A percentile compares a stretch with the other conserved stretches of the same genome.
These are phyloP conservation scores for Penicillium rolfsii DNA, from an alignment of 2,329 filamentous ascomycete genomes.

Conservation along the genomic window DNA sequence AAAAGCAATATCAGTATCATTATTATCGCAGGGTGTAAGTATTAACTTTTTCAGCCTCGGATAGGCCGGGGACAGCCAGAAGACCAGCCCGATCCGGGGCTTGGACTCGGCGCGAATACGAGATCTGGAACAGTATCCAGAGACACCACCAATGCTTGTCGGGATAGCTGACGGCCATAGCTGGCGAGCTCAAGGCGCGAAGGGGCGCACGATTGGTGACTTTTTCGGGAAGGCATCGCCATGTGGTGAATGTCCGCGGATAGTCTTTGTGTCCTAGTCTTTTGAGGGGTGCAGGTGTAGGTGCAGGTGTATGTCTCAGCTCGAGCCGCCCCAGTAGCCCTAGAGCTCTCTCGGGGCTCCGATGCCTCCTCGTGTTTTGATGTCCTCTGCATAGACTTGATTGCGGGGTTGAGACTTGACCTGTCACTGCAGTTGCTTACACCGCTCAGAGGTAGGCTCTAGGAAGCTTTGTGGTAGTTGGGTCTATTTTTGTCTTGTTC, in stretches of 20 bases:
- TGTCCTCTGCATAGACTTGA: slow-evolving; percentile 6
- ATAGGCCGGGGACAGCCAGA: not conserved
- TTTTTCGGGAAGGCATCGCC: not conserved
- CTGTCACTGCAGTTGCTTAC: slow-evolving; percentile 10
- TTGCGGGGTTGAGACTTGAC: slow-evolving; percentile 8
- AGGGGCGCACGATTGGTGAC: not conserved
- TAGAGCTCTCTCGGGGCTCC: slow-evolving; percentile 5
- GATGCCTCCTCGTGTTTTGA: slow-evolving; percentile 5
- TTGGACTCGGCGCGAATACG: slow-evolving; percentile 30
- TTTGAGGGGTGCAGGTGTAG: not conserved
- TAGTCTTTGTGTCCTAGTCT: not conserved
- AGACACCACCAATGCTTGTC: slow-evolving; percentile 23
- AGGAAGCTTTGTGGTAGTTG: not conserved
- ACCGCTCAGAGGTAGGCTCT: slow-evolving; percentile 5
- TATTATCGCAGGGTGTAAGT: not conserved
- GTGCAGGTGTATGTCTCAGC: slow-evolving; percentile 19
- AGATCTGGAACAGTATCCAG: slow-evolving; percentile 28
- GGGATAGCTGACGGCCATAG: slow-evolving; percentile 9
- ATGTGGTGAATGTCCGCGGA: not conserved
- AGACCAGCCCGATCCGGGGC: slow-evolving; percentile 3
- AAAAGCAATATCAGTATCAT: not conserved
- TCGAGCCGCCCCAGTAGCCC: slow-evolving; percentile 1
- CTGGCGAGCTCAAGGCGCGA: slow-evolving; percentile 11
- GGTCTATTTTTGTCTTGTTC: no score
- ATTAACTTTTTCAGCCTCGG: slow-evolving; percentile 1